These are phyloP conservation scores for Globisporangium iwayamae DNA, from an alignment of 352 stramenopile genomes.

Conservation along the genomic window DNA sequence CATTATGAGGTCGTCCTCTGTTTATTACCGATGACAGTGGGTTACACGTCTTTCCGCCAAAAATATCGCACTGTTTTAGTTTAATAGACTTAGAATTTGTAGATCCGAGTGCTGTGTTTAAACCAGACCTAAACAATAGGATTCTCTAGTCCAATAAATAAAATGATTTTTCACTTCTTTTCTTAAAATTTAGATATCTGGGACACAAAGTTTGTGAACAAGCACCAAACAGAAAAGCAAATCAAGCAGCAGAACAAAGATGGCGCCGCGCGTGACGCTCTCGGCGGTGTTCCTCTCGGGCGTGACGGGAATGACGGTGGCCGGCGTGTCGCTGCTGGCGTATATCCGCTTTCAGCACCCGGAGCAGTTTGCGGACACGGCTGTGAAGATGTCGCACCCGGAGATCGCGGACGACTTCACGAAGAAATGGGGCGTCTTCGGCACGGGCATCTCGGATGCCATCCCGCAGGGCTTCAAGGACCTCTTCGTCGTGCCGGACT, in stretches of 20 bases:
- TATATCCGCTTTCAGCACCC: constrained; percentile 84
- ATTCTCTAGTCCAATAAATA: no score
- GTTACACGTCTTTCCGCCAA: no score
- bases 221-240: no score
- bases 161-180: no score
- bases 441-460: constrained; percentile 68
- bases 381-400: constrained; percentile 71
- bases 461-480: constrained; percentile 68
- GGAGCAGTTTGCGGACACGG: constrained; percentile 79
- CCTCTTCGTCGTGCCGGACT: constrained; percentile 56
- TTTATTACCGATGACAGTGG: no score
- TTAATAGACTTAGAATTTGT: no score
- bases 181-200: no score
- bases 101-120: no score
- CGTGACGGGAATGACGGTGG: constrained; percentile 77
- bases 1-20: no score
- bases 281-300: constrained; percentile 62
- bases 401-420: constrained; percentile 70
- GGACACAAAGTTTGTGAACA: no score
- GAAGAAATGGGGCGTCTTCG: constrained; percentile 81
- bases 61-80: no score
- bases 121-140: no score
- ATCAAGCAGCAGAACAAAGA: constrained; percentile 2
- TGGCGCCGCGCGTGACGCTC: constrained; percentile 48
- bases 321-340: constrained; percentile 73